These are phyloP conservation scores for Vitis rupestris DNA, from an alignment of 164 flowering plant genomes.

Conservation along the genomic window DNA sequence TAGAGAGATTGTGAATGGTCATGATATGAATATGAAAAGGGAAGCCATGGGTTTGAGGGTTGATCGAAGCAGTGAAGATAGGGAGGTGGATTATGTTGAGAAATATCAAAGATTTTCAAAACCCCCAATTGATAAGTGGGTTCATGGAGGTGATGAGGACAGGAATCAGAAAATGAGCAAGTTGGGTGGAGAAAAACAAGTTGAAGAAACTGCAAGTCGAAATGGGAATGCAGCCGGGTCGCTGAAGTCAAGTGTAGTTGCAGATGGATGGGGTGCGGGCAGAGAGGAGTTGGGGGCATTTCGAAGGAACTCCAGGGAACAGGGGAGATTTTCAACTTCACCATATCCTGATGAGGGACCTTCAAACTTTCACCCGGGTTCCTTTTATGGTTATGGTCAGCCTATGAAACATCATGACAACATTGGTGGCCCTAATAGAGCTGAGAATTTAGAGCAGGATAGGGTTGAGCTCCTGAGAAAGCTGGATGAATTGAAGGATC, in stretches of 20 bases:
- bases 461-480: constrained; percentile 69
- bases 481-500: constrained; percentile 74
- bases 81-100: constrained; percentile 8
- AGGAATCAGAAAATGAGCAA: constrained; percentile 13
- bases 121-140: constrained; percentile 14
- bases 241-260: constrained; percentile 8
- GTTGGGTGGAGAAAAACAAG: constrained; percentile 14
- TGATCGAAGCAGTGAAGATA: constrained; percentile 5
- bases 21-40: constrained; percentile 8
- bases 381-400: constrained; percentile 25
- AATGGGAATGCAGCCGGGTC: constrained; percentile 16
- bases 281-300: constrained; percentile 13
- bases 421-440: constrained; percentile 25
- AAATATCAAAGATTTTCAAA: constrained; percentile 15
- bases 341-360: constrained; percentile 31
- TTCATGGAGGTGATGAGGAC: constrained; percentile 3
- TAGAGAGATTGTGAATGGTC: constrained; percentile 9
- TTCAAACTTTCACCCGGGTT: constrained; percentile 20
- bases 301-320: constrained; percentile 18
- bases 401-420: constrained; percentile 17
- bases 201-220: constrained; percentile 18
- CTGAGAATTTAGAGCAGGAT: constrained; percentile 54
- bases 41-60: constrained; percentile 8
- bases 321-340: constrained; percentile 23
- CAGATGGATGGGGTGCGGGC: constrained; percentile 12